A percentile compares a stretch with the other conserved stretches of the same genome.
These are phyloP conservation scores for Microcyclosporella mali DNA, from an alignment of 2,329 filamentous ascomycete genomes.

Conservation along the genomic window DNA sequence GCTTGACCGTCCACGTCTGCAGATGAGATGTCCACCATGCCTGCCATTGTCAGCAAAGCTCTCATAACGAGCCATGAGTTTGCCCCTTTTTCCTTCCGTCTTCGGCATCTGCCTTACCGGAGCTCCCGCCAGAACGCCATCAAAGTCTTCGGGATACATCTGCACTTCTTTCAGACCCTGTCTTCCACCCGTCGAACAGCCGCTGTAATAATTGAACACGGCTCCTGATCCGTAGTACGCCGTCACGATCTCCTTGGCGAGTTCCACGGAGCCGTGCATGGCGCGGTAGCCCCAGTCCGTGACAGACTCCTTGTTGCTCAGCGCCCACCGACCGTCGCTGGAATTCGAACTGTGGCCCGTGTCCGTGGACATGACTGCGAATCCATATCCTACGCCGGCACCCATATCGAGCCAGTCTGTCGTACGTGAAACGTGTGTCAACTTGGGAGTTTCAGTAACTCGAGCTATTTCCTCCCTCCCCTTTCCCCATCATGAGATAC, in stretches of 20 bases:
- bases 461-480: too few relatives aligned
- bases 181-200: conserved; percentile 55
- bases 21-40: conserved; percentile 49
- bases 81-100: too few relatives aligned
- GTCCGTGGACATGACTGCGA: conserved; percentile 41
- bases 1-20: conserved; percentile 35
- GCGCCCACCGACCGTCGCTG: conserved; percentile 34
- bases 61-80: too few relatives aligned
- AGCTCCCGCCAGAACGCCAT: conserved; percentile 51
- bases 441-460: too few relatives aligned
- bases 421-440: too few relatives aligned
- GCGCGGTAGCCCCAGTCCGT: conserved; percentile 37
- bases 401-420: conserved; percentile 19
- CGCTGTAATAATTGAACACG: conserved; percentile 49
- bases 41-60: too few relatives aligned
- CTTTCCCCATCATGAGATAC: too few relatives aligned
- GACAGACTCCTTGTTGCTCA: conserved; percentile 32
- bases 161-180: conserved; percentile 53
- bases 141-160: conserved; percentile 51
- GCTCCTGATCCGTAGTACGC: conserved; percentile 44
- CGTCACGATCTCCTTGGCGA: conserved; percentile 44
- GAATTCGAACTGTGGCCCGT: conserved; percentile 40
- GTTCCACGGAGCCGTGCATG: conserved; percentile 45
- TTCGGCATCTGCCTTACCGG: too few relatives aligned
- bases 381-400: conserved; percentile 35